phyloP scores from a whole-genome alignment of 129 eudicot genomes.

The Centella asiatica region DNA sequence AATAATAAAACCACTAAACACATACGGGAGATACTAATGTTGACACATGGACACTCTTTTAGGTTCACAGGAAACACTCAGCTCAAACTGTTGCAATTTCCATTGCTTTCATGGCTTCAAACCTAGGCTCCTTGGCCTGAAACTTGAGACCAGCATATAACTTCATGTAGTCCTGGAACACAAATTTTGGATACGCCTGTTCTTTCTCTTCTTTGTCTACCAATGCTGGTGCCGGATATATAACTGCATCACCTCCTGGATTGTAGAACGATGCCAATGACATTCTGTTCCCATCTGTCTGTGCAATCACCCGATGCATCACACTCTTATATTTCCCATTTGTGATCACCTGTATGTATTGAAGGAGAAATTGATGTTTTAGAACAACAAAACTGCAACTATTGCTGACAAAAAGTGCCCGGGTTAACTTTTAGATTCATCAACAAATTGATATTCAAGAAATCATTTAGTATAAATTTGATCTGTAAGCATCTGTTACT shows the following conservation, averaged over 20 bases:
- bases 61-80: no score
- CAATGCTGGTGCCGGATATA: slow-evolving; percentile 72
- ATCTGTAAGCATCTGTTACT: no score
- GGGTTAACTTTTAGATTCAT: no score
- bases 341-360: slow-evolving; percentile 57
- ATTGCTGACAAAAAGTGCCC: no score
- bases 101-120: slow-evolving; percentile 76
- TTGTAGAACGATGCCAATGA: slow-evolving; percentile 91
- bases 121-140: slow-evolving; percentile 92
- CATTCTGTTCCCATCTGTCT: slow-evolving; percentile 79
- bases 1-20: no score
- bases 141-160: slow-evolving; percentile 73
- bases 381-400: no score
- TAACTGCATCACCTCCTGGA: slow-evolving; percentile 91
- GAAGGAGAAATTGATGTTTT: neutral
- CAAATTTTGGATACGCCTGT: slow-evolving; percentile 65
- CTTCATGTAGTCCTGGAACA: slow-evolving; percentile 97
- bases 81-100: slow-evolving; percentile 54
- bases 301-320: slow-evolving; percentile 84
- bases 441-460: no score
- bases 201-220: slow-evolving; percentile 38
- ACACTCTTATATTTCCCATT: slow-evolving; percentile 98
- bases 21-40: no score
- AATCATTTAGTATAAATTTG: no score
- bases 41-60: no score